Base-by-base conservation (phyloP, 495 filamentous ascomycete genomes). In the Paragyromitra xinjiangensis region DNA sequence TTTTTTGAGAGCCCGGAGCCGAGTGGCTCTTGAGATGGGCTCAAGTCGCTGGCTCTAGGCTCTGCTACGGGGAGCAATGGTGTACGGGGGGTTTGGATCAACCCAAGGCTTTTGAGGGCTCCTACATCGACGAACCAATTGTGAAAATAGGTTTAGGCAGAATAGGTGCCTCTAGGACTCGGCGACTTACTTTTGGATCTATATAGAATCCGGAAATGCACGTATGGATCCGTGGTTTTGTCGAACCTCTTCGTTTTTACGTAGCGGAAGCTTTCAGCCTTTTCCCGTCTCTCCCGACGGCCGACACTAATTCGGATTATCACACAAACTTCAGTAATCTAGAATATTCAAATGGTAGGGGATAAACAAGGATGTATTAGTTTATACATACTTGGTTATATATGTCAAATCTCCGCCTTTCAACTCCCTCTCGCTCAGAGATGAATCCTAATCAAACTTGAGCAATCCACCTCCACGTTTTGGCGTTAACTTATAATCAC, bases 141-240 rank as follows among this genome's bases (percentile, higher is more conserved):
- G 39, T 45, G 45, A 29, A 24, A 44, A 42, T 11, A 48, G n/a
- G 29, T 34, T 3, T 34, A 34, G 3, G 29, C 4, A n/a, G 2
- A 48, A 7, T 24, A 45, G 1, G 40, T 22, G 2, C 14, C 16
- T 11, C 3, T 24, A 24, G 1, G 6, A 37, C 29, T 34, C 29
- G 6, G n/a, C 19, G 11, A 1, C 40, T 42, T 11, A 71, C 44
- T 5, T 22, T 29, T 71, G 4, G 56, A 64, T 8, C 69, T 51
- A 55, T 71, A 71, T 6, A 64, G 29, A n/a, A 71, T 51, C 5
- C 19, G 44, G n/a, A 71, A 71, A 16, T 42, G 42, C 16, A 9
- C 45, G 19, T 64, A 55, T 16, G 69, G 29, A 0, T 39, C 16
- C 16, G 1, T 6, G 2, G 0, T 16, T 6, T 26, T 24, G 9